Percentiles rank a stretch among this genome's conserved stretches.
phyloP scores from a whole-genome alignment of 2,329 filamentous ascomycete species.

The Exophiala mesophila region DNA sequence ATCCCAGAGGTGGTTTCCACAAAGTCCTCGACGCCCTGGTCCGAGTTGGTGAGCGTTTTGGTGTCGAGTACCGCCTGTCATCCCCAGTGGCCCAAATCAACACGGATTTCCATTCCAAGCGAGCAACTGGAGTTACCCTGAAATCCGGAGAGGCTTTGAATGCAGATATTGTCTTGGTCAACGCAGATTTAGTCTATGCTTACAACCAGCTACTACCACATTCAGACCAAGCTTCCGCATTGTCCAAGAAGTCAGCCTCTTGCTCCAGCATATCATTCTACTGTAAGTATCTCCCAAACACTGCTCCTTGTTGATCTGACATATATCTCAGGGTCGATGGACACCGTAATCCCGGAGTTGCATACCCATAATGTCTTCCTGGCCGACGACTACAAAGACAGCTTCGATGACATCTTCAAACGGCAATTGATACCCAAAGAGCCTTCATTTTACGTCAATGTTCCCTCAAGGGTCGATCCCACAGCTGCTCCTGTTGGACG shows the following conservation, averaged over 20 bases:
- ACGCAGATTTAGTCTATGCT: constrained; percentile 69
- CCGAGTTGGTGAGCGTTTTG: constrained; percentile 56
- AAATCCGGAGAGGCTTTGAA: constrained; percentile 53
- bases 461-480: constrained; percentile 64
- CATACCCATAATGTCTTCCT: constrained; percentile 73
- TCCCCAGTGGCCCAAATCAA: constrained; percentile 55
- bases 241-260: constrained; percentile 39
- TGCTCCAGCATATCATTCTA: constrained; percentile 75
- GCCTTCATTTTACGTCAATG: constrained; percentile 73
- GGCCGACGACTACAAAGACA: constrained; percentile 65
- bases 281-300: constrained; percentile 34
- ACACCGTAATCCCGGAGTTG: constrained; percentile 57
- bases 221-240: constrained; percentile 38
- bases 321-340: constrained; percentile 46
- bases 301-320: constrained; percentile 28
- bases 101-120: constrained; percentile 48
- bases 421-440: constrained; percentile 61
- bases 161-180: constrained; percentile 65
- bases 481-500: constrained; percentile 61
- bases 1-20: constrained; percentile 61
- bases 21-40: constrained; percentile 60
- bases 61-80: constrained; percentile 59
- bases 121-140: constrained; percentile 56
- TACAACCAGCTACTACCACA: constrained; percentile 65
- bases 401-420: constrained; percentile 73